Evolutionary conservation across 805 yeast genomes (phyloP), one percentile per base, ranked within the genome.

Genomic region (Suhomyces prunicola): DNA sequence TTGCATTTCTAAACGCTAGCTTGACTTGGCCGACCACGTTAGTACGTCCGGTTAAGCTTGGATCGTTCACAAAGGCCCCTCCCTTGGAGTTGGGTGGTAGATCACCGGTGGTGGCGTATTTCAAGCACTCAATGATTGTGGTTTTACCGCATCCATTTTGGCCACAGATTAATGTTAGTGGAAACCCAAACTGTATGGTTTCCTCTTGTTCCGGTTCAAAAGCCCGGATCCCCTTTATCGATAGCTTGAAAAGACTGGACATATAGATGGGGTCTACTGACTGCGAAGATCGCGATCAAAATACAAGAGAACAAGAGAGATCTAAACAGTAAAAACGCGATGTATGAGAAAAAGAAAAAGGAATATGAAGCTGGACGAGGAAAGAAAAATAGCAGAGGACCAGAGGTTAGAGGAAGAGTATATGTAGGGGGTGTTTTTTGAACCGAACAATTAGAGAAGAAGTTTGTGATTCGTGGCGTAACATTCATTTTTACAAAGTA

Each of bases 141-240:
- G 98, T 94, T 67, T 94, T 93, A 9, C 99, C 99, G 27, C 96
- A 87, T 31, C 99, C 98, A 70, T 94, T 94, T 49, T 88, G 88
- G 0, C 99, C 99, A 27, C 96, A 96, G 50, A 94, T 93, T 47
- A 94, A 76, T 0, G 99, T 94, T 64, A 94, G 72, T 0, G 99
- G 99, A 47, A 82, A 81, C 13, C 92, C 91, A 70, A 94, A 94
- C 63, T 88, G 89, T 54, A 94, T 90, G 0, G 92, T 86, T 65
- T 94, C 97, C 29, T 89, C 78, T 46, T 83, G 84, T 58, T 85
- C 84, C n/a, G 91, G 86, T 57, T 89, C 93, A 64, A 94, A 94
- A 0, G 98, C 91, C 41, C 99, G 77, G 5, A 94, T 83, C 26
- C 99, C 99, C 53, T 86, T 86, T 22, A 94, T 87, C 5, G 74